These are phyloP conservation scores for Andrographis paniculata DNA, from an alignment of 305 asterid genomes.

Conservation along the genomic window DNA sequence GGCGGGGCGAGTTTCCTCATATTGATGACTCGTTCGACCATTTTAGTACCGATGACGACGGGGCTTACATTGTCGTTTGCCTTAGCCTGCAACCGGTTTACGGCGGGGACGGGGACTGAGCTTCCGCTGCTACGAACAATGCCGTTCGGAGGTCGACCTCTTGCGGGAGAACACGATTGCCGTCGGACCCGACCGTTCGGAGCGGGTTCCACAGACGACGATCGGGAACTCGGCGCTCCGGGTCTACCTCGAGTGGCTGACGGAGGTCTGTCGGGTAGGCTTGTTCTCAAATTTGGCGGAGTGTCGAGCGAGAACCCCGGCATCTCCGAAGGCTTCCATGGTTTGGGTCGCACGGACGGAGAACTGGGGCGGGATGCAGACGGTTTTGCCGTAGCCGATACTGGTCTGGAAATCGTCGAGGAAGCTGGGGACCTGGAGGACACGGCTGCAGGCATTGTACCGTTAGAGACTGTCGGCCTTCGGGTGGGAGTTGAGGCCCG, in stretches of 20 bases:
- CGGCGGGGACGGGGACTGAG: constrained; percentile 74
- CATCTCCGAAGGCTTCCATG: constrained; percentile 97
- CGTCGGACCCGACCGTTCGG: constrained; percentile 80
- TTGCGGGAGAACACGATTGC: constrained; percentile 92
- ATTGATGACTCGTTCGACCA: constrained; percentile 95
- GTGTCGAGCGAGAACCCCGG: constrained; percentile 94
- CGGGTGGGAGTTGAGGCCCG: constrained; percentile 88
- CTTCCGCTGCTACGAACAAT: constrained; percentile 66
- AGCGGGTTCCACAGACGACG: constrained; percentile 80
- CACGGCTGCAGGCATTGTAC: constrained; percentile 31
- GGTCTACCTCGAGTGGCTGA: constrained; percentile 94
- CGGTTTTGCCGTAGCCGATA: constrained; percentile 34
- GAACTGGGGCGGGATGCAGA: constrained; percentile 63
- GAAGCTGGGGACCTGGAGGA: constrained; percentile 32
- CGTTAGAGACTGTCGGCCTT: constrained; percentile 33
- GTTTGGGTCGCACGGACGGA: constrained; percentile 74
- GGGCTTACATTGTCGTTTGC: constrained; percentile 97
- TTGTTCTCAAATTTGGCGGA: constrained; percentile 89
- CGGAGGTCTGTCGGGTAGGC: constrained; percentile 75
- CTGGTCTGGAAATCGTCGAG: constrained; percentile 37
- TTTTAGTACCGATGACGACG: constrained; percentile 67
- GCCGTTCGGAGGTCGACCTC: constrained; percentile 95
- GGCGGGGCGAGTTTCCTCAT: constrained; percentile 96
- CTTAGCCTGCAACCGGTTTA: constrained; percentile 74
- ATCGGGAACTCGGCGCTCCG: constrained; percentile 74